Base-by-base conservation (phyloP, 768 basidiomycete genomes). In the Hirschioporus abietinus region DNA sequence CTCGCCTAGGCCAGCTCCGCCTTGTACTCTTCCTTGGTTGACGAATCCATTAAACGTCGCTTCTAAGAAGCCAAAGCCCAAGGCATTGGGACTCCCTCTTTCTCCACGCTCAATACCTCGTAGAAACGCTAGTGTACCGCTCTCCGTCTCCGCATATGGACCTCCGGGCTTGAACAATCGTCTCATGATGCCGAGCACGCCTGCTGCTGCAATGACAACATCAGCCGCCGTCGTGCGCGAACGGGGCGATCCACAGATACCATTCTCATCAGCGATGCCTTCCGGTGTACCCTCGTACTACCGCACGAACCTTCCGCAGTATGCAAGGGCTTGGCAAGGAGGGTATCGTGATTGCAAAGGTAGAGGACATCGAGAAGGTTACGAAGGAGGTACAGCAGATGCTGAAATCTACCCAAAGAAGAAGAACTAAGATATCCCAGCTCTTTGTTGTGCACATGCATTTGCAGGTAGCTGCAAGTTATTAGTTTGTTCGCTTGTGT, bases 41-140 rank as follows among this genome's bases (percentile, higher is more conserved):
- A 63, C 69, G 23, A 74, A 72, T 30, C 81, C 81, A 79, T 75
- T 71, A 68, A 76, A 74, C 23, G 63, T 78, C 42, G 70, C 71
- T 17, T 72, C 74, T 10, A 52, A 35, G 73, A 69, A 35, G 74
- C 74, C 67, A 74, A 71, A 35, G 69, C 63, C 17, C 64, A 63
- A 64, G 63, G 63, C 23, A 23, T 27, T 36, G 24, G 52, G 35
- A 24, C 64, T 73, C 42, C 78, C 80, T 27, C 73, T 70, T 65
- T 74, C 74, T 52, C 72, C 73, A 52, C 60, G 60, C 30, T 34
- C 60, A 15, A 74, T 72, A 63, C 70, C 69, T 60, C 77, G 76
- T 25, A 73, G 75, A 63, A 76, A 77, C 27, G 72, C 74, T 12
- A 78, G 72, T 64, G 77, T 82, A 25, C 80, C 81, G 24, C 73